These are phyloP conservation scores for Penicillium sclerotigenum DNA, from an alignment of 2,329 filamentous ascomycete genomes.

Conservation along the genomic window DNA sequence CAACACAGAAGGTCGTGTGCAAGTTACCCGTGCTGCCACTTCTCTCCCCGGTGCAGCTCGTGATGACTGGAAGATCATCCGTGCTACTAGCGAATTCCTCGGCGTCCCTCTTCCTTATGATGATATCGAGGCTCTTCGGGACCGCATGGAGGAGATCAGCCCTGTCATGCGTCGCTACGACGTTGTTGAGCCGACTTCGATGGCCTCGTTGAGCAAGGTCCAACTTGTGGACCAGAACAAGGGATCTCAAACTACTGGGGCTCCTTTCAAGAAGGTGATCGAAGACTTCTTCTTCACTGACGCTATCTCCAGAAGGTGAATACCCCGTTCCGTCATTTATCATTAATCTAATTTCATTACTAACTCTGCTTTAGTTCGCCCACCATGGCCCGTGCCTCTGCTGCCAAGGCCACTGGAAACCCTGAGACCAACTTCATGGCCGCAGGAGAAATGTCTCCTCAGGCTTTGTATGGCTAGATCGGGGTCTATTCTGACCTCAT, in stretches of 20 bases:
- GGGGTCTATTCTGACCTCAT: constrained; percentile 18
- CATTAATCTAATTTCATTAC: constrained; percentile 3
- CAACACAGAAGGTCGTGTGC: constrained; percentile 95
- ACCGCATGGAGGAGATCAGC: constrained; percentile 93
- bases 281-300: constrained; percentile 99
- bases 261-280: constrained; percentile 77
- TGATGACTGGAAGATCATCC: constrained; percentile 98
- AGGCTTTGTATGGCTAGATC: constrained; percentile 39
- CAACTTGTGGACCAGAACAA: constrained; percentile 97
- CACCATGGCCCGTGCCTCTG: constrained; percentile 97
- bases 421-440: constrained; percentile 77
- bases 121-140: constrained; percentile 80
- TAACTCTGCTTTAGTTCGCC: constrained; percentile 64
- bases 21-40: constrained; percentile 87
- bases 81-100: constrained; percentile 87
- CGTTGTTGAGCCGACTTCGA: constrained; percentile 75
- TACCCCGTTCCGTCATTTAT: constrained; percentile 15
- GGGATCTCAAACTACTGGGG: constrained; percentile 69
- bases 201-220: constrained; percentile 78
- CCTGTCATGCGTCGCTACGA: constrained; percentile 88
- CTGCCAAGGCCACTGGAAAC: constrained; percentile 79
- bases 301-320: constrained; percentile 89
- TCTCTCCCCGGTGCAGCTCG: constrained; percentile 83
- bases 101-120: constrained; percentile 86
- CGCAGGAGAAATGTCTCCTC: constrained; percentile 54